Evolutionary conservation across 495 filamentous ascomycete genomes (phyloP), one percentile per base, ranked within the genome.

Genomic region (Talaromyces nanjingensis): DNA sequence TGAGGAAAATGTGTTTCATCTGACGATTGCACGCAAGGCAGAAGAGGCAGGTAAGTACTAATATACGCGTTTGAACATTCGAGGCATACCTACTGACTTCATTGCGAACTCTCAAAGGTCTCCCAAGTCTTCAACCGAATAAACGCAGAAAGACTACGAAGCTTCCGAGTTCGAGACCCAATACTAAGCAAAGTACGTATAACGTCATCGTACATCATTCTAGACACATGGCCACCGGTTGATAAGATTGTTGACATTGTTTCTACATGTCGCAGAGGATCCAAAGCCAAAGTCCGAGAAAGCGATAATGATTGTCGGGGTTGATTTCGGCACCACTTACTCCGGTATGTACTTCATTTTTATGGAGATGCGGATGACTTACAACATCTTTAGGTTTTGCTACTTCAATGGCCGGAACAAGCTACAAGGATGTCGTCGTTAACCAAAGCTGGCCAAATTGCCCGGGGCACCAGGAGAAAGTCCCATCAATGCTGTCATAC

Each of bases 321-420:
- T 79, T 34, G 77, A 79, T 63, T 79, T 77, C 61, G 77, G 76
- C 20, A 79, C 77, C 6, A 79, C 76, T 0, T 78, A 68, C 47
- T 67, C 70, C 56, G 39, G 64, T 65, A 20, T 18, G 39, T 20
- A 62, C 7, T 54, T 54, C 39, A 12, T 20, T 61, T 16, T 63
- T 12, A n/a, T 20, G 34, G 16, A 22, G 12, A 49, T 53, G 14
- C 9, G 27, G 37, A 22, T 16, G 16, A 18, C 22, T 11, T 6
- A 45, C 20, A 33, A 16, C 20, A n/a, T 4, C 16, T 14, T 11
- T 42, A 63, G 57, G 59, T 18, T 60, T 54, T 27, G 64, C 58
- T 27, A 59, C n/a, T 34, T 24, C 22, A 24, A 24, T 24, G 22
- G 22, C 22, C 22, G 22, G 22, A 24, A 24, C 22, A 24, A 24